Conservation (phyloP, 1,284 basidiomycete genomes). For the Sporisorium iseilematis-ciliati region DNA sequence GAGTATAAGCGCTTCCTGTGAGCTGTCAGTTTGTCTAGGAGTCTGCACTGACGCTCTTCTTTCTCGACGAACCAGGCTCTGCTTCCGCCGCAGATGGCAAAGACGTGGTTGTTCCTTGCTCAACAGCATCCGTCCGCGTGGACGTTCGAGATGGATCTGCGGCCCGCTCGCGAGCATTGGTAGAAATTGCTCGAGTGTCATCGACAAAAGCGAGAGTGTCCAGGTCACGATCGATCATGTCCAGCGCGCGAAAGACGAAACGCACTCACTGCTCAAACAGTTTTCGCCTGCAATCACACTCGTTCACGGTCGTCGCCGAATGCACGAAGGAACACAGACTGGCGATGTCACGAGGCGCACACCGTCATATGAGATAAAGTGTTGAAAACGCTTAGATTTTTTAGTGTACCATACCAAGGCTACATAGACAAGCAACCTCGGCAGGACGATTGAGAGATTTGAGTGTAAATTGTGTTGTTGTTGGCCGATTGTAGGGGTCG, state of each 20-base stretch:
- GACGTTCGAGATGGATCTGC: slow-evolving; percentile 60
- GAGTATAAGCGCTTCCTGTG: neutral
- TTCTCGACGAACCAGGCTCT: slow-evolving; percentile 28
- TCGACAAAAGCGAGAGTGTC: neutral
- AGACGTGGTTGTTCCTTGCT: slow-evolving; percentile 61
- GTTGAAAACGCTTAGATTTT: slow-evolving; percentile 55
- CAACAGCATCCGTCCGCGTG: slow-evolving; percentile 53
- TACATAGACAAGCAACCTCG: slow-evolving; percentile 41
- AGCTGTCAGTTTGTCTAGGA: neutral
- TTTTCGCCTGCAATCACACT: too few species aligned
- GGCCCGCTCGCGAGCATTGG: slow-evolving; percentile 60
- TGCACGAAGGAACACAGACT: neutral
- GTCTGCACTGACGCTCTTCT: neutral
- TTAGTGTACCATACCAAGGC: slow-evolving; percentile 18
- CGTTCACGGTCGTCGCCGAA: too few species aligned
- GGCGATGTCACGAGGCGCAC: neutral
- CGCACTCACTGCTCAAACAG: too few species aligned
- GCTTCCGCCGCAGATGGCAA: slow-evolving; percentile 58
- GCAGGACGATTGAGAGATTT: slow-evolving; percentile 21
- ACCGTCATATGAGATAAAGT: slow-evolving; percentile 12
- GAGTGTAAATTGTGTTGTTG: slow-evolving; percentile 22
- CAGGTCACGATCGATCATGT: too few species aligned
- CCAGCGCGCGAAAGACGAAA: too few species aligned
- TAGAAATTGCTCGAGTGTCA: neutral
- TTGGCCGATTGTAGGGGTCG: slow-evolving; percentile 36